These are phyloP conservation scores for Rhizopogon vinicolor DNA, from an alignment of 768 basidiomycete genomes.

Conservation along the genomic window DNA sequence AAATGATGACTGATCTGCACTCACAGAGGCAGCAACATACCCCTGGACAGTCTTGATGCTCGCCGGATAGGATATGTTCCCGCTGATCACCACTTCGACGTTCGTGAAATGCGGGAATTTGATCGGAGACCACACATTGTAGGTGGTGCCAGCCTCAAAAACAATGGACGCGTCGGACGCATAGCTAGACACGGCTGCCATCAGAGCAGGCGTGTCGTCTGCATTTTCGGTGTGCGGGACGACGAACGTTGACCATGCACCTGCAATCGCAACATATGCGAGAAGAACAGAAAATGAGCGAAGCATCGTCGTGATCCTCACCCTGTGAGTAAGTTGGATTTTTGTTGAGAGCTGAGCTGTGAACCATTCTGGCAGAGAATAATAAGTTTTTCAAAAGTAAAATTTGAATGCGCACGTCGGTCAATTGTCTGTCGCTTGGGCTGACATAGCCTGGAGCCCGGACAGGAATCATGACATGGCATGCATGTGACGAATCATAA, in stretches of 20 bases:
- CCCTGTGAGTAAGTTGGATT: neutral
- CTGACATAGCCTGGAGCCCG: too few relatives aligned
- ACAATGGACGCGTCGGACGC: conserved; percentile 46
- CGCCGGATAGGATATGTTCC: conserved; percentile 51
- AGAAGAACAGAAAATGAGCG: conserved; percentile 46
- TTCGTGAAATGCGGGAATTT: conserved; percentile 50
- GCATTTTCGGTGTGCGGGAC: conserved; percentile 44
- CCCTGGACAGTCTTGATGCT: conserved; percentile 48
- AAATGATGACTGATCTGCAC: conserved; percentile 4
- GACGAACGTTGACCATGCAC: conserved; percentile 44
- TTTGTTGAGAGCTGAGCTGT: neutral
- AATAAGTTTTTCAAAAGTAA: neutral
- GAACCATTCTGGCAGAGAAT: neutral
- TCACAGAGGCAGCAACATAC: conserved; percentile 41
- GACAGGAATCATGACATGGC: too few relatives aligned
- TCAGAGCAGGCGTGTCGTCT: conserved; percentile 50
- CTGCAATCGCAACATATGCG: conserved; percentile 27
- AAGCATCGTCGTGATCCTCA: neutral
- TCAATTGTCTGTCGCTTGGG: too few relatives aligned
- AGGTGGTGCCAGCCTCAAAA: conserved; percentile 51
- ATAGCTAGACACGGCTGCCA: conserved; percentile 36
- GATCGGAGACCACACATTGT: conserved; percentile 60
- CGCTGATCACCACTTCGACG: conserved; percentile 53
- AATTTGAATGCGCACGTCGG: too few relatives aligned
- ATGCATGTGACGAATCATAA: too few relatives aligned